A percentile compares a stretch with the other conserved stretches of the same genome.
Evolutionary conservation across 768 basidiomycete genomes (phyloP).

Genomic region (Fomitopsis serialis): DNA sequence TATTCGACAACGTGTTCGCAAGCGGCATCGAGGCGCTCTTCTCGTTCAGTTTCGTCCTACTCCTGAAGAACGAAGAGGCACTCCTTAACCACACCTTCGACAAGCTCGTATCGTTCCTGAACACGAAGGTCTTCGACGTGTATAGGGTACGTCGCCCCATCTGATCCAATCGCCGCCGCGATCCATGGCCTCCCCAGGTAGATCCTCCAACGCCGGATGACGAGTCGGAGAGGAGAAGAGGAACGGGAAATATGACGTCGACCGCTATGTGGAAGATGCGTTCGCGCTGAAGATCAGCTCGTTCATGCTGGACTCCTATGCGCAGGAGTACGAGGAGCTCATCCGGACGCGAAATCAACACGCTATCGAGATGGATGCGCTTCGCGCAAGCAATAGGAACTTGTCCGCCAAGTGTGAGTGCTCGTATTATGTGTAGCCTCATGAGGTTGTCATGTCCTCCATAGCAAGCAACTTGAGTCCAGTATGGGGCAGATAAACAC

Average conservation of each 20-base stretch:
- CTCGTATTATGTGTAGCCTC: background rate
- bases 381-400: slow-evolving; percentile 74
- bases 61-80: slow-evolving; percentile 82
- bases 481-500: slow-evolving; percentile 73
- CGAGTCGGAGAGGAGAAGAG: slow-evolving; percentile 2
- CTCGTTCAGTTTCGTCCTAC: slow-evolving; percentile 82
- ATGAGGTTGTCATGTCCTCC: background rate
- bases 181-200: background rate
- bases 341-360: slow-evolving; percentile 77
- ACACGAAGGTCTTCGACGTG: slow-evolving; percentile 72
- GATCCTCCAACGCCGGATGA: background rate
- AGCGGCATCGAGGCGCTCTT: slow-evolving; percentile 98
- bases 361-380: slow-evolving; percentile 74
- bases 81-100: slow-evolving; percentile 86
- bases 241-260: slow-evolving; percentile 49
- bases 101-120: slow-evolving; percentile 80
- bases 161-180: background rate
- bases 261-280: slow-evolving; percentile 86
- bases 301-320: slow-evolving; percentile 90
- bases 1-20: slow-evolving; percentile 94
- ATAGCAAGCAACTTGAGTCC: slow-evolving; percentile 75
- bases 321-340: slow-evolving; percentile 83
- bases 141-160: slow-evolving; percentile 48
- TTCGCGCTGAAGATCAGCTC: slow-evolving; percentile 85
- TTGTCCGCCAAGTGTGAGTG: slow-evolving; percentile 77